A percentile compares a stretch with the other conserved stretches of the same genome.
Evolutionary conservation across 2,329 filamentous ascomycete species (phyloP).

Genomic region (Aspergillus sp.): DNA sequence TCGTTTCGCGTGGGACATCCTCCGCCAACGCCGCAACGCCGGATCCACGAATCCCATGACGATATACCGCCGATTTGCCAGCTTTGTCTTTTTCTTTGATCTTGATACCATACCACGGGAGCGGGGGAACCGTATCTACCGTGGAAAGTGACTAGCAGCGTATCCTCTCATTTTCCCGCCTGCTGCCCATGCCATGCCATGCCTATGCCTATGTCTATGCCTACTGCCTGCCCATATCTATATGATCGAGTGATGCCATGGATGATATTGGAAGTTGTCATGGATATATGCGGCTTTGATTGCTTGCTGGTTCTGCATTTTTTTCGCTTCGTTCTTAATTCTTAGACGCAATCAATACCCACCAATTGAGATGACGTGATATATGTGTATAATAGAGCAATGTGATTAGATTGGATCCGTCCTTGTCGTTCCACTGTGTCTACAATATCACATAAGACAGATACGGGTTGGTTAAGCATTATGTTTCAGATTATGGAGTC

Average conservation of each 20-base stretch:
- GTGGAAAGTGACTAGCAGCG: not conserved
- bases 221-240: no score
- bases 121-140: conserved; percentile 6
- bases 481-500: no score
- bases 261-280: conserved; percentile 3
- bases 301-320: conserved; percentile 4
- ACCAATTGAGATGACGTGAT: conserved; percentile 6
- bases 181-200: no score
- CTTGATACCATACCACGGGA: conserved; percentile 17
- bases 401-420: not conserved
- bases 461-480: no score
- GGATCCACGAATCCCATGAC: not conserved
- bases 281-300: not conserved
- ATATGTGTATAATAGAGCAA: conserved; percentile 1
- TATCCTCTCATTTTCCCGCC: conserved; percentile 13
- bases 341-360: conserved; percentile 16
- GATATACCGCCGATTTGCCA: conserved; percentile 2
- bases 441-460: no score
- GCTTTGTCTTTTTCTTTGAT: conserved; percentile 8
- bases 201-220: no score
- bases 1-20: not conserved
- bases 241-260: conserved; percentile 5
- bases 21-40: not conserved
- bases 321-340: conserved; percentile 15
- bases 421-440: not conserved